Evolutionary conservation across 2,329 filamentous ascomycete species (phyloP).

Genomic region (Microdochium paspali): DNA sequence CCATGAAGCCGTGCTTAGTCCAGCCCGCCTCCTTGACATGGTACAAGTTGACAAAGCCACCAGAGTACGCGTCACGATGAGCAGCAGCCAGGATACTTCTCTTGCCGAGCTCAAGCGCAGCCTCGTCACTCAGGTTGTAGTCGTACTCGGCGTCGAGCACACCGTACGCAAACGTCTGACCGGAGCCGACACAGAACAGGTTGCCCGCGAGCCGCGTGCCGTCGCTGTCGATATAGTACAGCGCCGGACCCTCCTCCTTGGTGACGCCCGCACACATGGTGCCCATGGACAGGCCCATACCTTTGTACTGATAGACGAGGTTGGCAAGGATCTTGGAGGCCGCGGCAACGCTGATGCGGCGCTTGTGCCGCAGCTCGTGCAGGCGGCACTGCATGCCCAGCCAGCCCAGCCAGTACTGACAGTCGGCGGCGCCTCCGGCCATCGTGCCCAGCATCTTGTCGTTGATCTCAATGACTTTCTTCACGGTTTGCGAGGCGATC

Average conservation of each 20-base stretch:
- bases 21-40: slow-evolving; percentile 98
- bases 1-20: slow-evolving; percentile 97
- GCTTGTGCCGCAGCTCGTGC: slow-evolving; percentile 98
- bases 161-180: slow-evolving; percentile 98
- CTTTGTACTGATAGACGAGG: slow-evolving; percentile 97
- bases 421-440: slow-evolving; percentile 97
- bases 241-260: slow-evolving; percentile 86
- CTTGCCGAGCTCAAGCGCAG: slow-evolving; percentile 82
- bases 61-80: slow-evolving; percentile 96
- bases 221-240: slow-evolving; percentile 99
- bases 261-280: slow-evolving; percentile 99
- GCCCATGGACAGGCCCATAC: slow-evolving; percentile 97
- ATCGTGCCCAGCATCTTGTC: slow-evolving; percentile 89
- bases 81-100: slow-evolving; percentile 93
- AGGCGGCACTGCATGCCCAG: slow-evolving; percentile 98
- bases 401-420: slow-evolving; percentile 99
- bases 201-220: slow-evolving; percentile 88
- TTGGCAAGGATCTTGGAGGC: slow-evolving; percentile 98
- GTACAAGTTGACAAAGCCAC: slow-evolving; percentile 97
- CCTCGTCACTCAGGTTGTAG: slow-evolving; percentile 79
- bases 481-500: slow-evolving; percentile 99
- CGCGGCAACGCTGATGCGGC: slow-evolving; percentile 92
- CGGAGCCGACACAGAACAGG: slow-evolving; percentile 95
- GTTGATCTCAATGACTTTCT: slow-evolving; percentile 99
- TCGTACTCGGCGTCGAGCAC: slow-evolving; percentile 92